Percentiles rank a stretch among this genome's conserved stretches.
Conservation (phyloP, 352 stramenopile genomes). For the Phytophthora kernoviae region DNA sequence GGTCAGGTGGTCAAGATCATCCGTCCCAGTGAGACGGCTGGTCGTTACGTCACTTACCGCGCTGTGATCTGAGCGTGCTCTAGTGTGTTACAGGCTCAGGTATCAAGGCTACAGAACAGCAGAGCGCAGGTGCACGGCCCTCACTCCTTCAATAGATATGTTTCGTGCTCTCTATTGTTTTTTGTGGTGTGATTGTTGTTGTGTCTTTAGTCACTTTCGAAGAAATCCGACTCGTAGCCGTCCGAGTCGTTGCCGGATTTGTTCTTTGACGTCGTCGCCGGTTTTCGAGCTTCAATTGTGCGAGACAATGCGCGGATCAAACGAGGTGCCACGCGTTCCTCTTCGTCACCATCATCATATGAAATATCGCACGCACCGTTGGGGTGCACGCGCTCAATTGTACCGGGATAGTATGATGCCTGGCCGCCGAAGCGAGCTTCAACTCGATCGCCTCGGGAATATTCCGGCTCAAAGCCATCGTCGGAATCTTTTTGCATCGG, state of each 20-base stretch:
- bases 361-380: conserved; percentile 64
- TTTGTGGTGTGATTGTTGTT: background rate
- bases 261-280: conserved; percentile 2
- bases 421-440: conserved; percentile 71
- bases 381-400: conserved; percentile 52
- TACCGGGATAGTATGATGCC: conserved; percentile 49
- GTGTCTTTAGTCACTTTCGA: conserved; percentile 57
- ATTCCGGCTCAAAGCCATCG: conserved; percentile 56
- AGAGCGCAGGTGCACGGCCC: background rate
- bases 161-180: conserved; percentile 5
- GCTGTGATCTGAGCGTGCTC: conserved; percentile 94
- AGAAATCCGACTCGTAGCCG: conserved; percentile 62
- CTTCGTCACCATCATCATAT: conserved; percentile 79
- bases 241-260: conserved; percentile 19
- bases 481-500: conserved; percentile 20
- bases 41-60: conserved; percentile 99
- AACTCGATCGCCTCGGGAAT: conserved; percentile 56
- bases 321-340: conserved; percentile 49
- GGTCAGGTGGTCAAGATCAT: conserved; percentile 99
- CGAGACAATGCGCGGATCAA: conserved; percentile 41
- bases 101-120: background rate
- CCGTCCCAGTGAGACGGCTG: conserved; percentile 98
- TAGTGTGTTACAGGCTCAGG: background rate
- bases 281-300: conserved; percentile 2
- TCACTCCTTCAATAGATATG: conserved; percentile 4